A percentile compares a stretch with the other conserved stretches of the same genome.
Evolutionary conservation across 306 rosid species (phyloP).

Genomic region (Castanea mollissima): DNA sequence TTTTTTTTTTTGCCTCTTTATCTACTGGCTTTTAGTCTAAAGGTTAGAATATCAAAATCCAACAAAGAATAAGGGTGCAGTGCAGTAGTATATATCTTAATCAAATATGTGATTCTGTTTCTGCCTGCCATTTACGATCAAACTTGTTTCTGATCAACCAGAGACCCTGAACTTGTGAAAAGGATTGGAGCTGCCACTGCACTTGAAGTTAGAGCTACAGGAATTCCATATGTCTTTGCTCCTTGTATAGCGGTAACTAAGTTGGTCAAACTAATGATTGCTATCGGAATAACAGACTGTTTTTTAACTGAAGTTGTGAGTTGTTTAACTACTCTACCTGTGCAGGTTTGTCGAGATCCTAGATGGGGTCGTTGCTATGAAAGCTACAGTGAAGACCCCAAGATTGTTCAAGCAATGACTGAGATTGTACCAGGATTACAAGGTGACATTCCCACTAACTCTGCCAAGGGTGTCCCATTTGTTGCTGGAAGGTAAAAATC

Average conservation of each 20-base stretch:
- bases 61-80: no score
- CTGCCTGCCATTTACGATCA: no score
- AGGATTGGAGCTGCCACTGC: slow-evolving; percentile 10
- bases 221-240: neutral
- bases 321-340: neutral
- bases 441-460: neutral
- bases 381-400: neutral
- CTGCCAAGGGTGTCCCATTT: neutral
- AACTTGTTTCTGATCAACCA: neutral
- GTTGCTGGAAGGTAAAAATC: neutral
- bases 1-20: no score
- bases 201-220: slow-evolving; percentile 3
- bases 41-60: no score
- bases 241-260: slow-evolving; percentile 6
- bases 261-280: neutral
- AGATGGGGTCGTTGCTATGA: slow-evolving; percentile 3
- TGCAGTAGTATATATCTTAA: no score
- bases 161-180: neutral
- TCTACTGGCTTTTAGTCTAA: no score
- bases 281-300: neutral
- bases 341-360: slow-evolving; percentile 3
- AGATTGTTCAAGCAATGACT: neutral
- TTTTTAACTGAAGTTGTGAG: neutral
- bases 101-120: no score
- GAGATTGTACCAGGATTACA: neutral